Percentiles rank a stretch among this genome's conserved stretches.
phyloP scores from a whole-genome alignment of 345 rosid species.

The Dipteronia sinensis region DNA sequence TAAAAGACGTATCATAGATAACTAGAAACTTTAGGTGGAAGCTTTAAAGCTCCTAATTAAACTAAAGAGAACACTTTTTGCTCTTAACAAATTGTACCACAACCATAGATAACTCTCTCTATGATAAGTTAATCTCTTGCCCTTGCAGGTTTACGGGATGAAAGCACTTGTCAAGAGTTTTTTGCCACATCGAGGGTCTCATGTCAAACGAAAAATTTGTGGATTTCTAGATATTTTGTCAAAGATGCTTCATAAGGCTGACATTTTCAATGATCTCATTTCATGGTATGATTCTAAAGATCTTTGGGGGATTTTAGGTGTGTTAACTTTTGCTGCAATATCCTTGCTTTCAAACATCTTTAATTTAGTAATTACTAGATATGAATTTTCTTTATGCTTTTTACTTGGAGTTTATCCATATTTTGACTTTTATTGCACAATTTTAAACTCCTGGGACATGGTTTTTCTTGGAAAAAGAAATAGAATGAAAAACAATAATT shows the following conservation, averaged over 20 bases:
- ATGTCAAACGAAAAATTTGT: conserved; percentile 47
- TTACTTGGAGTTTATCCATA: background rate
- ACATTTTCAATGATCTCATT: conserved; percentile 34
- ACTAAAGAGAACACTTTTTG: background rate
- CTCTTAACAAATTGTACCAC: background rate
- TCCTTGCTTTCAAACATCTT: conserved; percentile 6
- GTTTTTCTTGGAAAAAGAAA: background rate
- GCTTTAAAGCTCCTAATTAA: background rate
- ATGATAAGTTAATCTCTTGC: conserved; percentile 10
- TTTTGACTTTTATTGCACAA: background rate
- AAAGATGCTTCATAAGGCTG: conserved; percentile 58
- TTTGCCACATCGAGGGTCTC: conserved; percentile 65
- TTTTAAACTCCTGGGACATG: background rate
- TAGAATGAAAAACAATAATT: background rate
- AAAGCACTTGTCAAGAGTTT: conserved; percentile 82
- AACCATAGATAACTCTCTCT: background rate
- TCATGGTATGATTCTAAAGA: conserved; percentile 48
- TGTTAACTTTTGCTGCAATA: background rate
- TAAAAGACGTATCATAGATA: too few relatives aligned
- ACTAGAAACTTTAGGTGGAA: background rate
- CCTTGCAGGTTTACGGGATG: conserved; percentile 77
- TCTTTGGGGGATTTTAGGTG: conserved; percentile 8
- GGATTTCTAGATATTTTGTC: conserved; percentile 53
- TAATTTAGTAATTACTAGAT: background rate
- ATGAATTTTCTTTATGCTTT: background rate